phyloP scores from a whole-genome alignment of 2,329 filamentous ascomycete species.

The Dactylonectria estremocensis region DNA sequence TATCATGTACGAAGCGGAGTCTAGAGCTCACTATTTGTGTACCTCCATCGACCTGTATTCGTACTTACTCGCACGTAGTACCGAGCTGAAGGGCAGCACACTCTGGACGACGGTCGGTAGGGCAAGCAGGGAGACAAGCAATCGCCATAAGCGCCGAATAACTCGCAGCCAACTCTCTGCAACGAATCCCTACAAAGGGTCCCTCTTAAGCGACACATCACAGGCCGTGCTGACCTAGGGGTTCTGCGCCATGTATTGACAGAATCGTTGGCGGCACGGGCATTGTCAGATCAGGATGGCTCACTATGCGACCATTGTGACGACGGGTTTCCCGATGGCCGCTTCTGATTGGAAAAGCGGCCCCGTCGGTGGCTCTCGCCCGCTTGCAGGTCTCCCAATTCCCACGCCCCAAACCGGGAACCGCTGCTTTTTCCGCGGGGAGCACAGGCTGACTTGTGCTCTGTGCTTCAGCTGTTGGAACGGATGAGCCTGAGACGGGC shows the following conservation, averaged over 20 bases:
- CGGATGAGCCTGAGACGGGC: not conserved
- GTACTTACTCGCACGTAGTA: not conserved
- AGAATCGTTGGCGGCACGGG: slow-evolving; percentile 39
- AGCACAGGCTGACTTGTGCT: slow-evolving; percentile 17
- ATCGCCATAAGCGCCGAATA: slow-evolving; percentile 13
- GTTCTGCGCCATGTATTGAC: slow-evolving; percentile 42
- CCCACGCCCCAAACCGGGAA: slow-evolving; percentile 19
- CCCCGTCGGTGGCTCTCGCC: slow-evolving; percentile 14
- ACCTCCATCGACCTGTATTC: too few relatives aligned
- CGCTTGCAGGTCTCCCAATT: not conserved
- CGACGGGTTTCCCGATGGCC: slow-evolving; percentile 28
- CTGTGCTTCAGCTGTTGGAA: slow-evolving; percentile 21
- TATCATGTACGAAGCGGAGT: too few relatives aligned
- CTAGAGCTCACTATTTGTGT: too few relatives aligned
- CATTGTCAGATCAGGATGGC: slow-evolving; percentile 47
- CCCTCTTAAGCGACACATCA: slow-evolving; percentile 35
- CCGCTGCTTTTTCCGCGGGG: slow-evolving; percentile 21
- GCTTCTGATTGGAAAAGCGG: slow-evolving; percentile 39
- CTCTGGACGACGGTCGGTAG: not conserved
- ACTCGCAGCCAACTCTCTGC: slow-evolving; percentile 11
- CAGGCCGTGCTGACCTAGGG: slow-evolving; percentile 38
- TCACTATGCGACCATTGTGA: slow-evolving; percentile 44
- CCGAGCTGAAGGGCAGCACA: not conserved
- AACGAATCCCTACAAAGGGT: slow-evolving; percentile 20
- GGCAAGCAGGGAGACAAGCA: not conserved